Conservation (phyloP, 2,329 filamentous ascomycete genomes). For the Ophiocordyceps australis region DNA sequence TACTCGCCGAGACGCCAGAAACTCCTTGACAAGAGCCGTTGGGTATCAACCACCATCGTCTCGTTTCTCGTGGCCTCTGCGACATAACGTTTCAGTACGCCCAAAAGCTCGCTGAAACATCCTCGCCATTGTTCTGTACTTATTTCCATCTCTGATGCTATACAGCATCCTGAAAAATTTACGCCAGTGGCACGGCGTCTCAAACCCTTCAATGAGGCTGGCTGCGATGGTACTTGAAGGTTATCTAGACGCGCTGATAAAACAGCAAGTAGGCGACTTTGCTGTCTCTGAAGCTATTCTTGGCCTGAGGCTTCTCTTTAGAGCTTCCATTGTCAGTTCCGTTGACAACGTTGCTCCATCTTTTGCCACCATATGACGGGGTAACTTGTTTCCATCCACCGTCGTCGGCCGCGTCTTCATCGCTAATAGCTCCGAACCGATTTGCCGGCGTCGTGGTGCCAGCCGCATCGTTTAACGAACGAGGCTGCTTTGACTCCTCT, state of each 20-base stretch:
- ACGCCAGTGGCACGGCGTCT: no score
- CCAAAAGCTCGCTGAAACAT: no score
- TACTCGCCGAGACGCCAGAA: slow-evolving; percentile 9
- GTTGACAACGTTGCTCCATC: slow-evolving; percentile 51
- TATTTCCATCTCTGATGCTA: no score
- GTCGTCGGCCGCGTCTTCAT: slow-evolving; percentile 49
- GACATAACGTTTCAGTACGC: no score
- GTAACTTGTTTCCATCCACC: slow-evolving; percentile 72
- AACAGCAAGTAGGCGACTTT: slow-evolving; percentile 95
- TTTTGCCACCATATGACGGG: slow-evolving; percentile 41
- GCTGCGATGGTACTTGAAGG: no score
- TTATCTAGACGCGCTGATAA: slow-evolving; percentile 63
- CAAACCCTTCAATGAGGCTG: no score
- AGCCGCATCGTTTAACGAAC: slow-evolving; percentile 37
- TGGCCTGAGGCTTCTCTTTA: slow-evolving; percentile 33
- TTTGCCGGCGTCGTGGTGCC: slow-evolving; percentile 35
- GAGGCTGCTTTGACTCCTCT: slow-evolving; percentile 51
- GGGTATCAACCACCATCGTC: slow-evolving; percentile 5
- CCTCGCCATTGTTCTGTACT: no score
- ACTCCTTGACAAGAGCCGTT: slow-evolving; percentile 9
- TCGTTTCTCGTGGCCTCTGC: slow-evolving; percentile 5
- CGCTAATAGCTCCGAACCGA: slow-evolving; percentile 53
- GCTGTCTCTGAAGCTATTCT: slow-evolving; percentile 66
- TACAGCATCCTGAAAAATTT: no score
- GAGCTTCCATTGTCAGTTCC: slow-evolving; percentile 36